Evolutionary conservation across 768 basidiomycete genomes (phyloP), one percentile per base, ranked within the genome.

Genomic region (Boletus rufocinnamomeus): DNA sequence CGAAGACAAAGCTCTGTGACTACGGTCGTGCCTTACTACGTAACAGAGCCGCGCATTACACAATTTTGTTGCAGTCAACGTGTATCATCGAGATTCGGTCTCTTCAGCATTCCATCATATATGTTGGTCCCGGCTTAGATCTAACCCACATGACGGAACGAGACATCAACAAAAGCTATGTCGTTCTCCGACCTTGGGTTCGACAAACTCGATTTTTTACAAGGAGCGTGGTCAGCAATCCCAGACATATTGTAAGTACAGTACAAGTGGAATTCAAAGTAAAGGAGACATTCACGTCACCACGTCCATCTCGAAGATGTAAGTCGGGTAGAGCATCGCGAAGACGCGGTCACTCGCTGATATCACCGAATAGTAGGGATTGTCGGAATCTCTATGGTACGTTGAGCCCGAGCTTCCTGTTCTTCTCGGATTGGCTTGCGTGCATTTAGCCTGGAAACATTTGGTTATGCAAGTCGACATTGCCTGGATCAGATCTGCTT

Each of bases 361-460:
- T 10, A 43, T 63, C 44, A 63, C 8, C 5, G 14, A 41, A 67
- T 62, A 10, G 58, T 63, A 8, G 63, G 40, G 10, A 69, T 51
- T 2, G 68, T 65, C 21, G 68, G 66, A 6, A 70, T 50, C 19
- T 70, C 59, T 50, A 63, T 49, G 1, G 52, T 3, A 28, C 34
- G 32, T 45, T 52, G 30, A 5, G 25, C 48, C 3, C 7, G 7
- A 13, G 53, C 62, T 54, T 49, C 47, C 21, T 44, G 56, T 44
- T 50, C 57, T 4, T 69, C 66, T 10, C 66, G 69, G 25, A 66
- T 66, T 13, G 43, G 8, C 50, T 59, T 56, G 32, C 66, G 57
- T 0, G 63, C 52, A 41, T 67, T 67, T 46, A 67, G 19, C 34
- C 66, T 67, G 27, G 6, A 19, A 45, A 14, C 0, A 0, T 4